Conservation (phyloP, 2,329 filamentous ascomycete species). For the Alternaria sp. region DNA sequence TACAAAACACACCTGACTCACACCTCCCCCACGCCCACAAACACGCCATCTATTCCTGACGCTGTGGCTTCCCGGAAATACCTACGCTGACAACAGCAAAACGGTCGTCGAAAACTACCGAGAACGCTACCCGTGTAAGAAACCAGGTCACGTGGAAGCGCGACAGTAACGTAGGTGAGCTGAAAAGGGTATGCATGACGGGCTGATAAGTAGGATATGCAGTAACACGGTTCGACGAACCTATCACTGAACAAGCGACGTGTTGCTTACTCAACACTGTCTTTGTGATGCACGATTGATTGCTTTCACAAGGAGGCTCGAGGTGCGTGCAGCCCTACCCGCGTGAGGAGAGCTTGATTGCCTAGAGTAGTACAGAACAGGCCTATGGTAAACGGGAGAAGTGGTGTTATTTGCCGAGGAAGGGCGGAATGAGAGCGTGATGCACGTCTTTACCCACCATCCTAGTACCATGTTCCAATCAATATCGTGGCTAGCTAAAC, state of each 20-base stretch:
- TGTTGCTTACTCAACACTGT: slow-evolving; percentile 4
- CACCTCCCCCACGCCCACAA: neutral
- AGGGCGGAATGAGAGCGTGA: neutral
- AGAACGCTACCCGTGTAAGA: slow-evolving; percentile 1
- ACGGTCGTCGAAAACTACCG: slow-evolving; percentile 1
- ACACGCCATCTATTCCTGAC: neutral
- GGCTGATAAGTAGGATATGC: neutral
- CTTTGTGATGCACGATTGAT: neutral
- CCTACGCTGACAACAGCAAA: slow-evolving; percentile 2
- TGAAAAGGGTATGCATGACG: slow-evolving; percentile 6
- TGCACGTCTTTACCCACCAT: slow-evolving; percentile 2
- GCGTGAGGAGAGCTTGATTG: slow-evolving; percentile 3
- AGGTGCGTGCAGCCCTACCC: slow-evolving; percentile 8
- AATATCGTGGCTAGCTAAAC: neutral
- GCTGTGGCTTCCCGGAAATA: neutral
- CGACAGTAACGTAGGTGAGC: neutral
- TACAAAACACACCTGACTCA: slow-evolving; percentile 1
- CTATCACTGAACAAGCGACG: neutral
- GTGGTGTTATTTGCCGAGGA: neutral
- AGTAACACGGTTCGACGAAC: neutral
- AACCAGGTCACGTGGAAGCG: slow-evolving; percentile 1
- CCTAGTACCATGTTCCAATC: slow-evolving; percentile 1
- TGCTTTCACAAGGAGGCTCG: slow-evolving; percentile 5
- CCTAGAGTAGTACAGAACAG: neutral
- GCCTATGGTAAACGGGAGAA: neutral